Evolutionary conservation across 2,329 filamentous ascomycete genomes (phyloP).

Genomic region (Zopfia rhizophila): DNA sequence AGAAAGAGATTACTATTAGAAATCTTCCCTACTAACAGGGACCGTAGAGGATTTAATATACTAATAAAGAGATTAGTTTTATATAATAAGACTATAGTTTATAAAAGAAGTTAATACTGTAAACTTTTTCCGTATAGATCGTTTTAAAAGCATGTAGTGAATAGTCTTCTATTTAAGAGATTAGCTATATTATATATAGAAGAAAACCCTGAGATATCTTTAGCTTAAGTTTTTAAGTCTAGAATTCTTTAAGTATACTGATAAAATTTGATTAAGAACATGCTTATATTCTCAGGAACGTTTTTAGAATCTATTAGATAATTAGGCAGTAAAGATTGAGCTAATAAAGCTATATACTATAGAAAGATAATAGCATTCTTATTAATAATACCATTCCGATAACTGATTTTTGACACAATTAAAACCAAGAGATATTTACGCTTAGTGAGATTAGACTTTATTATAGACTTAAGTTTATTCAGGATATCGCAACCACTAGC

Average conservation of each 20-base stretch:
- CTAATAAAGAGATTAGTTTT: background rate
- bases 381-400: conserved; percentile 33
- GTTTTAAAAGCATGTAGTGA: conserved; percentile 39
- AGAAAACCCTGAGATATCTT: conserved; percentile 30
- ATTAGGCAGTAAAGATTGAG: conserved; percentile 53
- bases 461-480: conserved; percentile 30
- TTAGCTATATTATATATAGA: conserved; percentile 62
- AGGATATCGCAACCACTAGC: conserved; percentile 22
- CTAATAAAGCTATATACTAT: conserved; percentile 55
- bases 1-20: too few species aligned
- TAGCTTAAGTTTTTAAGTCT: conserved; percentile 48
- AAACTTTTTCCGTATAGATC: conserved; percentile 18
- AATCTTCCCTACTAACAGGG: background rate
- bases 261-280: conserved; percentile 52
- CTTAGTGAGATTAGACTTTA: conserved; percentile 39
- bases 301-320: conserved; percentile 46
- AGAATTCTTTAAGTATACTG: conserved; percentile 50
- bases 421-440: conserved; percentile 47
- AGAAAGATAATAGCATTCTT: conserved; percentile 53
- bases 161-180: conserved; percentile 64
- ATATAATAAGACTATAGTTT: conserved; percentile 33
- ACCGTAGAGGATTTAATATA: background rate
- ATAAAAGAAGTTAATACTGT: conserved; percentile 12
- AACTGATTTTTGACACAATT: conserved; percentile 46
- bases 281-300: conserved; percentile 43